Evolutionary conservation across 2,329 filamentous ascomycete genomes (phyloP).

Genomic region (Podosphaera xanthii): DNA sequence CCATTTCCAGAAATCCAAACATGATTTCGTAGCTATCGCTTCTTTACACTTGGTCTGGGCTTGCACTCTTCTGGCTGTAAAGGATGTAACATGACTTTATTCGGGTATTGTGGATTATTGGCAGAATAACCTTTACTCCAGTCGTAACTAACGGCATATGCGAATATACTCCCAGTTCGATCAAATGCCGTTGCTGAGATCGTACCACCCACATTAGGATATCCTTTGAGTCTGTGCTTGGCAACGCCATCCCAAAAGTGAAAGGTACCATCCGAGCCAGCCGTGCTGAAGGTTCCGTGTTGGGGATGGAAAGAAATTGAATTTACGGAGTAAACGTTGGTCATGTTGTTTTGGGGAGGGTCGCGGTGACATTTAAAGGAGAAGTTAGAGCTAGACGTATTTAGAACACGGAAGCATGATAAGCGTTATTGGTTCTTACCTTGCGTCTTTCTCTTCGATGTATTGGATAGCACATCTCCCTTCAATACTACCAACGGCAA

Average conservation of each 20-base stretch:
- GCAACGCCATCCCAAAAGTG: constrained; percentile 91
- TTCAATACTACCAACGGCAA: constrained; percentile 89
- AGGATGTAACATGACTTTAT: constrained; percentile 70
- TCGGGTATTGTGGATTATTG: constrained; percentile 53
- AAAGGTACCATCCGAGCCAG: constrained; percentile 87
- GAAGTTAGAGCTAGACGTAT: constrained; percentile 52
- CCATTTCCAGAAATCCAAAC: background rate
- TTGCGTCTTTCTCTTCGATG: constrained; percentile 81
- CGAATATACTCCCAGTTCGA: constrained; percentile 60
- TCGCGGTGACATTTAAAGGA: constrained; percentile 98
- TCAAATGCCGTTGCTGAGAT: constrained; percentile 90
- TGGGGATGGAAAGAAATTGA: constrained; percentile 92
- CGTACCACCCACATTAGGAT: constrained; percentile 59
- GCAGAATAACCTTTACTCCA: constrained; percentile 90
- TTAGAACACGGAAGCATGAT: constrained; percentile 2
- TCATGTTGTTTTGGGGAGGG: constrained; percentile 47
- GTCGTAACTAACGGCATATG: constrained; percentile 84
- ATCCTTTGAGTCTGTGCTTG: constrained; percentile 76
- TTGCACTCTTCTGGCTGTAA: constrained; percentile 43
- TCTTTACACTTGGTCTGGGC: constrained; percentile 21
- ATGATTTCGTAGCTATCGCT: constrained; percentile 11
- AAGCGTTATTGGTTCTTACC: constrained; percentile 21
- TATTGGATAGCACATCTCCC: constrained; percentile 96
- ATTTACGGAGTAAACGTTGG: constrained; percentile 87
- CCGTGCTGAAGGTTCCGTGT: constrained; percentile 95